These are phyloP conservation scores for Lactuca saligna DNA, from an alignment of 129 eudicot species.

Conservation along the genomic window DNA sequence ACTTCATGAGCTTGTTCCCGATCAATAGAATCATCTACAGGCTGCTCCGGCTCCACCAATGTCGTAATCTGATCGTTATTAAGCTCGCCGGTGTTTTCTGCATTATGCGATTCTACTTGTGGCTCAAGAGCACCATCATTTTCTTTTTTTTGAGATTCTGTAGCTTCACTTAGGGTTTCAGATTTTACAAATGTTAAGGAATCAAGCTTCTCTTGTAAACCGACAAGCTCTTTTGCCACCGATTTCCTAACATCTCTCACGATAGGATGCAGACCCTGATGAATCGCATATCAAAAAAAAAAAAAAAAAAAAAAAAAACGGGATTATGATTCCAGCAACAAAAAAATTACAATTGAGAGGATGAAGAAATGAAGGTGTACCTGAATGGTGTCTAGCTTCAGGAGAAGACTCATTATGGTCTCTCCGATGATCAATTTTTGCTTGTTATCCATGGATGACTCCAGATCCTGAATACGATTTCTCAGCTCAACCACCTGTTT, in stretches of 20 bases:
- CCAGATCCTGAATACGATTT: slow-evolving; percentile 35
- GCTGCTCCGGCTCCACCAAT: background rate
- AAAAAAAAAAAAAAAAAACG: background rate
- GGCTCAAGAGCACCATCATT: background rate
- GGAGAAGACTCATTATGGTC: slow-evolving; percentile 68
- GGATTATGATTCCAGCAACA: background rate
- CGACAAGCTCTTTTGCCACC: slow-evolving; percentile 79
- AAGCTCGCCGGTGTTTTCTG: background rate
- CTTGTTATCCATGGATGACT: slow-evolving; percentile 32
- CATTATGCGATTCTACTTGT: background rate
- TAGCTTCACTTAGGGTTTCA: slow-evolving; percentile 19
- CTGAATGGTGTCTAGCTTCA: slow-evolving; percentile 75
- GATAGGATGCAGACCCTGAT: slow-evolving; percentile 69
- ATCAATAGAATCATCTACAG: background rate
- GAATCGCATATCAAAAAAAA: background rate
- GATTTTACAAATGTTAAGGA: slow-evolving; percentile 24
- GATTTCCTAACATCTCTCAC: slow-evolving; percentile 63
- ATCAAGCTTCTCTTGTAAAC: slow-evolving; percentile 80
- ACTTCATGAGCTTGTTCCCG: background rate
- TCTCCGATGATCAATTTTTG: slow-evolving; percentile 47
- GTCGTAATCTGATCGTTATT: background rate
- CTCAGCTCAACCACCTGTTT: slow-evolving; percentile 36
- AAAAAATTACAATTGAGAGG: too few species aligned
- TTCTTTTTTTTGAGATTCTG: background rate
- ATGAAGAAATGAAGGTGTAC: slow-evolving; percentile 22